Conservation (phyloP, 2,329 filamentous ascomycete species). For the Acephala macrosclerotiorum region DNA sequence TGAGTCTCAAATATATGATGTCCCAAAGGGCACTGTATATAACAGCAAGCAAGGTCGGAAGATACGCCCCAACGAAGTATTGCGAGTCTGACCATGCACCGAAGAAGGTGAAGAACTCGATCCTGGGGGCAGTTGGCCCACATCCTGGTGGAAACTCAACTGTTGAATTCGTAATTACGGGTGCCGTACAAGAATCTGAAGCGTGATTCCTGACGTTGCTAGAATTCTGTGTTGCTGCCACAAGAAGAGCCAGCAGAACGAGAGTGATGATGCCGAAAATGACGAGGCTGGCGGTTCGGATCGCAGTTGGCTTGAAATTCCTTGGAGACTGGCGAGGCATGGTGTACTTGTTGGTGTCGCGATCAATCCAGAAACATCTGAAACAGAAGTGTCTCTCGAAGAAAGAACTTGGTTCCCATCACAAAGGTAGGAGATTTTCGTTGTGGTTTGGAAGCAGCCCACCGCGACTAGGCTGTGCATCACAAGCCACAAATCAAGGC, state of each 20-base stretch:
- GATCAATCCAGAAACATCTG: no score
- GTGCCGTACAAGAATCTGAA: no score
- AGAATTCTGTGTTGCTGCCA: not conserved
- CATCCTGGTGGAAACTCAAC: no score
- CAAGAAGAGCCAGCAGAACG: not conserved
- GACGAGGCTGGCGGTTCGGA: not conserved
- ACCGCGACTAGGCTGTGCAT: not conserved
- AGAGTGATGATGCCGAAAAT: not conserved
- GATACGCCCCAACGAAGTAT: slow-evolving; percentile 18
- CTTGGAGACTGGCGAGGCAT: not conserved
- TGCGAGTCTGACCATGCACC: not conserved
- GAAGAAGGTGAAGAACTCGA: not conserved
- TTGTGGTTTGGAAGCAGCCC: no score
- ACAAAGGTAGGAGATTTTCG: no score
- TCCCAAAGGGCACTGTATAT: slow-evolving; percentile 18
- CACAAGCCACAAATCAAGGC: not conserved
- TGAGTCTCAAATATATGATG: slow-evolving; percentile 12
- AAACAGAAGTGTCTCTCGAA: no score
- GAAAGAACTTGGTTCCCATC: no score
- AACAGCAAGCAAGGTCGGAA: slow-evolving; percentile 22
- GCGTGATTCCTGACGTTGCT: no score
- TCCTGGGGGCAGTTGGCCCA: no score
- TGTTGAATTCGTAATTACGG: no score
- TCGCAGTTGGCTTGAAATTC: not conserved
- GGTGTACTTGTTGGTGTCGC: no score